Evolutionary conservation across 306 rosid species (phyloP), one percentile per base, ranked within the genome.

Genomic region (Styphnolobium japonicum): DNA sequence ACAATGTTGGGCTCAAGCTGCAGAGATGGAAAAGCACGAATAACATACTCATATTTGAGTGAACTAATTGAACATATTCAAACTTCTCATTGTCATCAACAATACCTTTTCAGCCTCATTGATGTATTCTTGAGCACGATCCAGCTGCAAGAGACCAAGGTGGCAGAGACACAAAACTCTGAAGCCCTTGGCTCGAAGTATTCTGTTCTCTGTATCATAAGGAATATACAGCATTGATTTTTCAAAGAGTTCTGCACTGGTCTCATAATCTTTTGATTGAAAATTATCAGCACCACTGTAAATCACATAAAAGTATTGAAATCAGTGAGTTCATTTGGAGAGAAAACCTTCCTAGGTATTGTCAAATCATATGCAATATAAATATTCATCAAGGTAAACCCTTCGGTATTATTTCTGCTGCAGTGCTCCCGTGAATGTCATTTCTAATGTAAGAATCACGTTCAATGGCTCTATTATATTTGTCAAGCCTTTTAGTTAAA

Each of bases 101-200:
- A 60, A 73, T 82, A 95, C 98, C 98, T 91, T 95, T 77, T 91
- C 98, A 64, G 98, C 94, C 87, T 95, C 97, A 14, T 88, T 82
- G 11, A 95, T 89, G 83, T 92, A 95, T 81, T 95, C 98, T 61
- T 82, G 85, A 67, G 98, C 98, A 12, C 92, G 98, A 84, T 95
- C 98, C 75, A 92, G 89, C 79, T 80, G 86, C 77, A 87, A 88
- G 69, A 92, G 96, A 79, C 94, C 98, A 60, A 95, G 88, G 81
- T 91, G 90, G 87, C 98, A 95, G 69, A 95, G 97, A 58, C 97
- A 93, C 89, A 95, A 88, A 51, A 92, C 96, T 86, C 98, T 86
- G 70, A 78, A 95, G 72, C 98, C 97, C 81, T 95, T 95, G 71
- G 92, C 96, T 78, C 98, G 85, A 72, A 86, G 90, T 79, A 73